Base-by-base conservation (phyloP, 352 stramenopile species). In the Globisporangium perplexum region DNA sequence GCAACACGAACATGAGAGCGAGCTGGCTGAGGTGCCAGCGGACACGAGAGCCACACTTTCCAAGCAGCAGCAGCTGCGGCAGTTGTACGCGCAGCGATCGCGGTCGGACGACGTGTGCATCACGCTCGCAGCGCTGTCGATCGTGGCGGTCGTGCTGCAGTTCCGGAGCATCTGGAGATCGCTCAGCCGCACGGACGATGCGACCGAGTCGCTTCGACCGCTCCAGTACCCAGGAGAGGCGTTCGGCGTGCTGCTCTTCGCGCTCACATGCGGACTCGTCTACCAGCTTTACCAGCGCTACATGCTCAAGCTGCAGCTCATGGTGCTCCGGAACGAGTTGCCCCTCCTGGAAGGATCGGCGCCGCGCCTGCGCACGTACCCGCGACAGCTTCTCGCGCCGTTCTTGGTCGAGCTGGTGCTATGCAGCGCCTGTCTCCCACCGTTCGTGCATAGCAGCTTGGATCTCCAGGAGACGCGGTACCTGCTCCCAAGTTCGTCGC, bases 81-180 rank as follows among this genome's bases (percentile, higher is more conserved):
- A 22, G n/a, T 33, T 81, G 47, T 74, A 74, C 45, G 66, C 72
- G 26, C 31, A 73, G 31, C 63, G 71, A 7, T 47, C 60, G 38
- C 50, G 43, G 22, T 71, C 50, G 17, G 72, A 78, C 59, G 66
- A 47, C n/a, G 64, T 63, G 49, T 78, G 70, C 26, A 69, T 68
- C 38, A 33, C 42, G 7, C 54, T 83, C 24, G 65, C 70, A 12
- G 47, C 42, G 14, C 46, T 83, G 2, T 86, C 74, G 0, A 65
- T 82, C 1, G 14, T 65, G 15, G 57, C 61, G 7, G 77, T 80
- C 5, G 67, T 82, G 28, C 53, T 84, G 22, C 77, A 88, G 48
- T 71, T 85, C 17, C 74, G 74, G 18, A 73, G 67, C 6, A 83
- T 88, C 44, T 88, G 77, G 77, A 56, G 63, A 4, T 74, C 66